These are phyloP conservation scores for Coniella vitis DNA, from an alignment of 2,329 filamentous ascomycete species.

Conservation along the genomic window DNA sequence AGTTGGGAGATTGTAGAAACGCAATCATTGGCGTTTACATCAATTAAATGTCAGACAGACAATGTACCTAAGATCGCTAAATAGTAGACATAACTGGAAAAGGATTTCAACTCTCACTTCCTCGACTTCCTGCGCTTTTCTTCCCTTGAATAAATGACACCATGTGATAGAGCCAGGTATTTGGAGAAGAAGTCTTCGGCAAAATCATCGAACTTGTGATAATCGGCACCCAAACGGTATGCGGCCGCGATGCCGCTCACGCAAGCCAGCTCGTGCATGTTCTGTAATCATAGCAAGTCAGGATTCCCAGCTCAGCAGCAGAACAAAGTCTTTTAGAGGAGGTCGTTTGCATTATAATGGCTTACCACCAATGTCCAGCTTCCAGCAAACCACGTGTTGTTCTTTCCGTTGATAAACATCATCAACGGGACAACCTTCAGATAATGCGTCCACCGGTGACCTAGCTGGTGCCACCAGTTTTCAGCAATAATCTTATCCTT, in stretches of 20 bases:
- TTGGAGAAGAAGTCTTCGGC: constrained; percentile 41
- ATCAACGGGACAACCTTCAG: constrained; percentile 60
- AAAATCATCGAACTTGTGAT: constrained; percentile 52
- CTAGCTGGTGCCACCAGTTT: constrained; percentile 64
- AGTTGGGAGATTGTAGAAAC: no score
- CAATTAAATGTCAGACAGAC: no score
- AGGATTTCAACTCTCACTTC: no score
- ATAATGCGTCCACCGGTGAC: constrained; percentile 59
- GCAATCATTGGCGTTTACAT: no score
- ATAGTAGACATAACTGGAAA: no score
- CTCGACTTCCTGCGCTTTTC: constrained; percentile 23
- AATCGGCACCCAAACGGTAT: constrained; percentile 59
- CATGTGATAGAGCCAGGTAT: constrained; percentile 39
- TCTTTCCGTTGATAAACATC: constrained; percentile 63
- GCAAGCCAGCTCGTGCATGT: constrained; percentile 64
- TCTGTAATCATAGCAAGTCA: constrained; percentile 29
- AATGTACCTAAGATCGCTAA: no score
- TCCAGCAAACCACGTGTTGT: constrained; percentile 56
- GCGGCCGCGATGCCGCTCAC: constrained; percentile 66
- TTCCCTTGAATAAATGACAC: constrained; percentile 31
- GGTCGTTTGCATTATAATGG: constrained; percentile 6
- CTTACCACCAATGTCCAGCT: constrained; percentile 62
- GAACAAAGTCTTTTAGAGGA: not conserved
- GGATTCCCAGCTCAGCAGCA: not conserved
- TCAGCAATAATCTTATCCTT: constrained; percentile 52